These are phyloP conservation scores for Sporothrix humicola DNA, from an alignment of 2,329 filamentous ascomycete genomes.

Conservation along the genomic window DNA sequence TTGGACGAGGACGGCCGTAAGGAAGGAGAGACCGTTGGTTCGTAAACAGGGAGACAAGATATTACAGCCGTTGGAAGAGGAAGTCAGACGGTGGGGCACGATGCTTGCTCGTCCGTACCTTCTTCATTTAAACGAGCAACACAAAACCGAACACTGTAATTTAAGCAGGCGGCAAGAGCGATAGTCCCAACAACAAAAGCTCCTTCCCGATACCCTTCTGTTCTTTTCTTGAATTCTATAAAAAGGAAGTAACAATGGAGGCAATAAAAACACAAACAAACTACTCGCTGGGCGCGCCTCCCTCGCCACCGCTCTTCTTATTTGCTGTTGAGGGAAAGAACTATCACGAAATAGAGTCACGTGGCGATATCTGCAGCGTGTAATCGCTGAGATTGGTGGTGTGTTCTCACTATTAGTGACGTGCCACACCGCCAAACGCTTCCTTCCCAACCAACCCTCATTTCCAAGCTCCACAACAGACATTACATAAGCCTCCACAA, in stretches of 20 bases:
- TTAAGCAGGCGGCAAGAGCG: conserved; percentile 20
- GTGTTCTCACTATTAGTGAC: conserved; percentile 15
- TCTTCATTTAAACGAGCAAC: conserved; percentile 24
- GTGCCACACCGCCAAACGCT: conserved; percentile 17
- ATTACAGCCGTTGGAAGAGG: conserved; percentile 3
- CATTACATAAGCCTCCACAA: conserved; percentile 32
- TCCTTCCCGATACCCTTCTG: neutral
- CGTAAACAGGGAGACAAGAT: neutral
- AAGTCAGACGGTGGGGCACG: conserved; percentile 28
- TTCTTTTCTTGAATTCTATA: neutral
- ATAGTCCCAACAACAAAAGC: conserved; percentile 18
- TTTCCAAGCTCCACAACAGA: conserved; percentile 23
- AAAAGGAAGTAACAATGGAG: conserved; percentile 7
- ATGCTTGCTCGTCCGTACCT: conserved; percentile 12
- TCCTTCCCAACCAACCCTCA: conserved; percentile 22
- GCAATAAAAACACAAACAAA: conserved; percentile 12
- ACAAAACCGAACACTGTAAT: neutral
- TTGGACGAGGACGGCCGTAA: conserved; percentile 11
- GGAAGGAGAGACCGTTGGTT: conserved; percentile 19
- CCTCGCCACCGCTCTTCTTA: conserved; percentile 10
- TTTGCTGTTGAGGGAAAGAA: neutral
- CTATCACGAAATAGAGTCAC: conserved; percentile 1
- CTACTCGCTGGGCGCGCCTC: neutral
- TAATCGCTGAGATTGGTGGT: neutral
- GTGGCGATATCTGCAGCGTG: conserved; percentile 1